Evolutionary conservation across 2,329 filamentous ascomycete genomes (phyloP).

Genomic region (Sporothrix variecibatus): DNA sequence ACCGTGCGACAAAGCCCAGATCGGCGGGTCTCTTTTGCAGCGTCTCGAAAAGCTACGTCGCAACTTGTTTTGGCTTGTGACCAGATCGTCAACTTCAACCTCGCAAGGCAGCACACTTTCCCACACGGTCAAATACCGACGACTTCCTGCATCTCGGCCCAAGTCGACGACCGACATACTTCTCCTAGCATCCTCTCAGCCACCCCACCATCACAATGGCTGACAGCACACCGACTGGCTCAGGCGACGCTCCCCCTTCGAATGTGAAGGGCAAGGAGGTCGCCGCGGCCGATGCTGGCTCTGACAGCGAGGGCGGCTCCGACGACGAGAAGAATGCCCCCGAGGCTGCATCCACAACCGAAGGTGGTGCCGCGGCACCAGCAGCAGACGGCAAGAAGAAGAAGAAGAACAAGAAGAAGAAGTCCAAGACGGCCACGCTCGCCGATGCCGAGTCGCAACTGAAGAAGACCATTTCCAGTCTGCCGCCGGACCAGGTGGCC

Average conservation of each 20-base stretch:
- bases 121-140: not conserved
- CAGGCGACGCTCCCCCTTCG: slow-evolving; percentile 33
- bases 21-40: not conserved
- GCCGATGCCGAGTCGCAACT: slow-evolving; percentile 44
- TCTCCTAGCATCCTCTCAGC: not conserved
- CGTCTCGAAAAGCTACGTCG: slow-evolving; percentile 11
- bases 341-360: not conserved
- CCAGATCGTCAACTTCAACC: not conserved
- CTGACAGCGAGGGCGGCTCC: slow-evolving; percentile 31
- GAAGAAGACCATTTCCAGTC: slow-evolving; percentile 54
- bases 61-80: slow-evolving; percentile 13
- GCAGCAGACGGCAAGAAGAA: slow-evolving; percentile 54
- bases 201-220: slow-evolving; percentile 21
- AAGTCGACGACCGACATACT: not conserved
- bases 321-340: slow-evolving; percentile 34
- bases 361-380: not conserved
- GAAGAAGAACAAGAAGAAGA: slow-evolving; percentile 66
- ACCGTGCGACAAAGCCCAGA: slow-evolving; percentile 3
- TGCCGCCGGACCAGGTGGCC: slow-evolving; percentile 59
- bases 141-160: not conserved
- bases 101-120: not conserved
- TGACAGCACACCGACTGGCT: slow-evolving; percentile 12
- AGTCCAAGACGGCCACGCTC: slow-evolving; percentile 51
- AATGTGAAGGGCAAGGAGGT: slow-evolving; percentile 49
- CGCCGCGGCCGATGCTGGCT: slow-evolving; percentile 41